Base-by-base conservation (phyloP, 176 grass and related monocot genomes). In the Melocanna baccifera region DNA sequence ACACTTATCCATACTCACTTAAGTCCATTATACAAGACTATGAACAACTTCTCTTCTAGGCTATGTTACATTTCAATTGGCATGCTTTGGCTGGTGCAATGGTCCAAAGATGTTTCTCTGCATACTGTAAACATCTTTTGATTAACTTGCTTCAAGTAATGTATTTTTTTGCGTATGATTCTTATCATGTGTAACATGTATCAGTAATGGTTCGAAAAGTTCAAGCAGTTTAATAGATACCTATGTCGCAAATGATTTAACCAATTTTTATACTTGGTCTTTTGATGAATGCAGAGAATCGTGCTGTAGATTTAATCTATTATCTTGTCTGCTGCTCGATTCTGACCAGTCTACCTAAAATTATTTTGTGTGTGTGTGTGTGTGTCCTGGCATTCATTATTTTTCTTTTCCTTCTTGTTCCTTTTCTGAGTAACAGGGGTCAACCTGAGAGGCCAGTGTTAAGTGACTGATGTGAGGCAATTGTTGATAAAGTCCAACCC, bases 361-460 rank as follows among this genome's bases (percentile, higher is more conserved):
- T 72, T 53, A 20, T 77, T 19, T 56, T 87, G 13, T 85, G n/a
- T 84, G 13, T 85, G n/a, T 84, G 61, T 73, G 40, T 62, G 64
- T 80, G 52, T 63, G 8, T 62, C 43, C 51, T 66, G 69, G 74
- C 26, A 78, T 88, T 91, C 83, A 86, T 69, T 56, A 14, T 86
- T 91, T 81, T 85, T 45, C 14, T 65, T 89, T 91, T 89, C 26
- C 43, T 29, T 30, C 45, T 87, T 72, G 45, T 43, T 59, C 67
- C 22, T 81, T 72, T 58, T 71, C 39, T 81, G 87, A 75, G 87
- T 87, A 84, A 90, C 95, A 98, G 92, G 94, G 84, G 79, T 81
- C 70, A 70, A 73, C 71, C 87, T 66, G 71, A 83, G 80, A 94
- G 81, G 84, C 84, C 81, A 89, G 72, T 88, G 8, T 90, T 12